Conservation (phyloP, 225 moss, liverwort and hornwort genomes). For the Thuidium tamariscinum region DNA sequence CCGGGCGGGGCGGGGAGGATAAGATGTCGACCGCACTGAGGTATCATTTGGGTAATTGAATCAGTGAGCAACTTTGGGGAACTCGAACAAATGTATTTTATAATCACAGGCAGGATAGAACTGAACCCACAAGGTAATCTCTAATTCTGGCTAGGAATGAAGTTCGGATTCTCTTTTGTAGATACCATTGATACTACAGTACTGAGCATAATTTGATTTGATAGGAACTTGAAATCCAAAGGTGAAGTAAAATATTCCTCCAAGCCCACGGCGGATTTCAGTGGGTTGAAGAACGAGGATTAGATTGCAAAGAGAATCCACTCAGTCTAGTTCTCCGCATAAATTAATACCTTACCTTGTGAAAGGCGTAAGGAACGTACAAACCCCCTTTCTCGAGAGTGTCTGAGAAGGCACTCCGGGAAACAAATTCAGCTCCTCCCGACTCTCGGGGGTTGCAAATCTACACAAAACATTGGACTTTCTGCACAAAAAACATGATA, state of each 20-base stretch:
- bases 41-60: too few relatives aligned
- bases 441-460: not conserved
- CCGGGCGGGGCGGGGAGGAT: too few relatives aligned
- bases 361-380: too few relatives aligned
- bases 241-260: not conserved
- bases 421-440: not conserved
- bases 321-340: not conserved
- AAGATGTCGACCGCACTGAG: too few relatives aligned
- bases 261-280: not conserved
- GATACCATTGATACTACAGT: too few relatives aligned
- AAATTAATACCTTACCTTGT: not conserved
- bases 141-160: not conserved
- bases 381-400: too few relatives aligned
- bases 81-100: too few relatives aligned
- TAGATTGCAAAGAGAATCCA: not conserved
- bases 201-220: not conserved
- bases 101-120: too few relatives aligned
- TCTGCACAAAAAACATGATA: not conserved
- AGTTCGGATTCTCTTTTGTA: not conserved
- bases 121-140: too few relatives aligned
- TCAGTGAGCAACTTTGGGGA: too few relatives aligned
- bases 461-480: not conserved
- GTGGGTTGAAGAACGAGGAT: not conserved
- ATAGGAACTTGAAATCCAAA: not conserved
- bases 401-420: not conserved